A percentile compares a stretch with the other conserved stretches of the same genome.
These are phyloP conservation scores for Exophiala sideris DNA, from an alignment of 2,329 filamentous ascomycete genomes.

Conservation along the genomic window DNA sequence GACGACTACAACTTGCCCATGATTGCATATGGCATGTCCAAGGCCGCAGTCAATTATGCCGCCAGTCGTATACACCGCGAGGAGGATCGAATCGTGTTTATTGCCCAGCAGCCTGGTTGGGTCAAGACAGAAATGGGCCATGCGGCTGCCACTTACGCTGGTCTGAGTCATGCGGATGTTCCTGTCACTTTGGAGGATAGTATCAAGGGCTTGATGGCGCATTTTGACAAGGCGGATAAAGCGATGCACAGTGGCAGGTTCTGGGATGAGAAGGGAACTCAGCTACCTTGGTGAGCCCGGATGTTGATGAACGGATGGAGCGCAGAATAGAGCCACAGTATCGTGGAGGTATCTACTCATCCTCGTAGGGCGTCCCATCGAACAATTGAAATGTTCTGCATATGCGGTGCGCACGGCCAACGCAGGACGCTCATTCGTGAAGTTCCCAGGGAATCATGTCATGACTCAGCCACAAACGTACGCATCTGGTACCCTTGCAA, in stretches of 20 bases:
- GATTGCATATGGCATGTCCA: conserved; percentile 29
- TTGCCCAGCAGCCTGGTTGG: conserved; percentile 36
- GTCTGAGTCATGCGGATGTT: conserved; percentile 13
- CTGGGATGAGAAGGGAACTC: conserved; percentile 15
- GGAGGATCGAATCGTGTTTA: conserved; percentile 26
- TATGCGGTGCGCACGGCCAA: no score
- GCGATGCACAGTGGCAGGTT: conserved; percentile 19
- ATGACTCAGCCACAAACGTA: no score
- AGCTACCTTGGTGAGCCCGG: conserved; percentile 13
- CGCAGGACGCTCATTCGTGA: no score
- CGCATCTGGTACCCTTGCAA: no score
- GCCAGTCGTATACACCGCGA: conserved; percentile 28
- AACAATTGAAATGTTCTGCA: no score
- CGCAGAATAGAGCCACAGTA: not conserved
- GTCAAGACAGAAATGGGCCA: conserved; percentile 28
- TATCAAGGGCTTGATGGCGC: conserved; percentile 13
- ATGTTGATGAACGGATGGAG: not conserved
- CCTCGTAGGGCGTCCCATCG: no score
- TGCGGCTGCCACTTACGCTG: conserved; percentile 4
- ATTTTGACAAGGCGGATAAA: conserved; percentile 21
- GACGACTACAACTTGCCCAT: conserved; percentile 23
- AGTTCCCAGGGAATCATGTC: no score
- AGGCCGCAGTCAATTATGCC: conserved; percentile 27
- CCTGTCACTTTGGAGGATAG: conserved; percentile 17
- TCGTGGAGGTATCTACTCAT: no score